Evolutionary conservation across 2,329 filamentous ascomycete species (phyloP).

Genomic region (Tolypocladium nubicola): DNA sequence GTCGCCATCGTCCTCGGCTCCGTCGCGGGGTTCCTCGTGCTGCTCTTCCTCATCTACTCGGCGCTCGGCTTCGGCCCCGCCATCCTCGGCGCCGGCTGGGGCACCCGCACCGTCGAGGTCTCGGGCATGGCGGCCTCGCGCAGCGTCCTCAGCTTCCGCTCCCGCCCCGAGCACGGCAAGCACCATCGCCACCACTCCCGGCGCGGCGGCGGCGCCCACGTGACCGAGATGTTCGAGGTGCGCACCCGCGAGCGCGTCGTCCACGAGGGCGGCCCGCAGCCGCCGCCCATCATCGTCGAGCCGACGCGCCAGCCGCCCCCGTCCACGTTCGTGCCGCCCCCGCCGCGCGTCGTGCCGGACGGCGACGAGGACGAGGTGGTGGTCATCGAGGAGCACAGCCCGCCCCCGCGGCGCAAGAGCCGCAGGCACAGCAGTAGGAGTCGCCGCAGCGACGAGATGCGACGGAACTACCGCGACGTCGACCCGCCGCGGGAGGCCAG

Average conservation of each 20-base stretch:
- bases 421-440: constrained; percentile 9
- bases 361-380: constrained; percentile 27
- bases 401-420: constrained; percentile 10
- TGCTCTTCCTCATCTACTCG: constrained; percentile 41
- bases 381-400: constrained; percentile 21
- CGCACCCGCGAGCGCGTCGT: constrained; percentile 11
- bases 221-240: constrained; percentile 18
- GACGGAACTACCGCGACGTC: neutral
- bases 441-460: neutral
- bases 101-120: neutral
- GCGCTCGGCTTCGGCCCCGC: constrained; percentile 32
- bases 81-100: constrained; percentile 8
- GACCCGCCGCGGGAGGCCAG: constrained; percentile 1
- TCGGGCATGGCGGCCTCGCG: constrained; percentile 4
- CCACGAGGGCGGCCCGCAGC: neutral
- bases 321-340: constrained; percentile 11
- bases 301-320: constrained; percentile 15
- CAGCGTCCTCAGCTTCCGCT: constrained; percentile 7
- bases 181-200: constrained; percentile 2
- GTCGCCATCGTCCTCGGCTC: constrained; percentile 34
- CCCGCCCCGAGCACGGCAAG: constrained; percentile 1
- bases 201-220: constrained; percentile 5
- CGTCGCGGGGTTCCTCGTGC: constrained; percentile 38
- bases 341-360: constrained; percentile 17
- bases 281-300: constrained; percentile 14